Conservation (phyloP, 2,329 filamentous ascomycete species). For the Ceratocystis alfenasii region DNA sequence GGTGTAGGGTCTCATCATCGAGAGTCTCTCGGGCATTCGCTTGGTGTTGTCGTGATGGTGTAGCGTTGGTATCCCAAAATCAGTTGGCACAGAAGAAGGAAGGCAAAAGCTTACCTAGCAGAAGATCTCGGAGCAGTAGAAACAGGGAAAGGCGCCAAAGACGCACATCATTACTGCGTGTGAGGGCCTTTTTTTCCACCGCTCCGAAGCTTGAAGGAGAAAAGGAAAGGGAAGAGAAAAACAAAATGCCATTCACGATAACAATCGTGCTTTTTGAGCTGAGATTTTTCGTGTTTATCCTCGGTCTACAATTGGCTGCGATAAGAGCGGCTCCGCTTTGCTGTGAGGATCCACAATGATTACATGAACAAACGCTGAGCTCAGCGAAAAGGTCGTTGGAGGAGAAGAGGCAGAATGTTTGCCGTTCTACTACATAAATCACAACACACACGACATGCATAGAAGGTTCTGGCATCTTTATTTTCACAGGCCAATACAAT, state of each 20-base stretch:
- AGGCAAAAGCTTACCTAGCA: conserved; percentile 4
- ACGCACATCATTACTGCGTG: neutral
- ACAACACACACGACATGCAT: neutral
- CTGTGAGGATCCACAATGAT: neutral
- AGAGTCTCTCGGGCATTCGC: conserved; percentile 5
- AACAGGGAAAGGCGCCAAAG: neutral
- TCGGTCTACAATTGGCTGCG: neutral
- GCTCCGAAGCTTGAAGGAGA: neutral
- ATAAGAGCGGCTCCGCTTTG: conserved; percentile 5
- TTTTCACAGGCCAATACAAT: no score
- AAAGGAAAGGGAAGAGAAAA: neutral
- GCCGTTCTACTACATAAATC: neutral
- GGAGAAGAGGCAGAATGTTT: neutral
- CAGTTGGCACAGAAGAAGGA: neutral
- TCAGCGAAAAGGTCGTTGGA: neutral
- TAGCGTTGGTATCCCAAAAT: neutral
- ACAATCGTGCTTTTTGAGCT: neutral
- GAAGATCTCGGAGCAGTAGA: neutral
- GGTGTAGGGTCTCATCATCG: conserved; percentile 32
- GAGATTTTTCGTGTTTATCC: neutral
- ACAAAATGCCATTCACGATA: neutral
- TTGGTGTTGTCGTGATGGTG: neutral
- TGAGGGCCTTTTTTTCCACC: neutral
- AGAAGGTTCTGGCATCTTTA: neutral
- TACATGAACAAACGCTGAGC: neutral